Percentiles rank a stretch among this genome's conserved stretches.
phyloP scores from a whole-genome alignment of 495 filamentous ascomycete species.

The Penicillium coffeae region DNA sequence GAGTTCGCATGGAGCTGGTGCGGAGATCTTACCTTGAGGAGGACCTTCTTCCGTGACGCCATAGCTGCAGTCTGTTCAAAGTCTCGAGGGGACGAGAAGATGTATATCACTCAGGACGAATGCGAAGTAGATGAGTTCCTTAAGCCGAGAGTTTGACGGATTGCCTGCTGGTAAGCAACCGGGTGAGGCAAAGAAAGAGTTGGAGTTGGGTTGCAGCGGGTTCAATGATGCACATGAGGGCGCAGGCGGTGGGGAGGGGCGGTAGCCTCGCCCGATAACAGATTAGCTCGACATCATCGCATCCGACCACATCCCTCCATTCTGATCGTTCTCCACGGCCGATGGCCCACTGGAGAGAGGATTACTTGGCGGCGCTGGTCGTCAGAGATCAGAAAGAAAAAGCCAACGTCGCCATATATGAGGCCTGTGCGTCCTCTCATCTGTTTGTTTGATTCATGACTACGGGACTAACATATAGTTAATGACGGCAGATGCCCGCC shows the following conservation, averaged over 20 bases:
- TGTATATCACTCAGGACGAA: neutral
- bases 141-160: neutral
- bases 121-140: no score
- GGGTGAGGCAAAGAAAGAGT: conserved; percentile 14
- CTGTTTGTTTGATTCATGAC: neutral
- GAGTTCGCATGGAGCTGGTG: conserved; percentile 18
- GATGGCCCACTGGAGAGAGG: conserved; percentile 56
- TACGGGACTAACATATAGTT: conserved; percentile 20
- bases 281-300: conserved; percentile 20
- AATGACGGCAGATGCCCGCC: conserved; percentile 54
- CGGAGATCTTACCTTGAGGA: conserved; percentile 74
- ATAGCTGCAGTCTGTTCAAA: conserved; percentile 44
- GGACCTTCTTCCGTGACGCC: conserved; percentile 94
- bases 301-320: conserved; percentile 15
- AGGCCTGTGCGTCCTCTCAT: conserved; percentile 48
- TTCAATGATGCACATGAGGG: conserved; percentile 34
- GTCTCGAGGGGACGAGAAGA: conserved; percentile 4
- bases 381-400: conserved; percentile 57
- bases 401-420: conserved; percentile 50
- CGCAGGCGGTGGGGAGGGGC: conserved; percentile 33
- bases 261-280: conserved; percentile 29
- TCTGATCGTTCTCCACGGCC: conserved; percentile 17
- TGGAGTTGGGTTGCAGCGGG: conserved; percentile 28
- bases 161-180: neutral
- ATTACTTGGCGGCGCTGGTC: conserved; percentile 51